Base-by-base conservation (phyloP, 2,329 filamentous ascomycete genomes). In the Fusarium verrucosum region DNA sequence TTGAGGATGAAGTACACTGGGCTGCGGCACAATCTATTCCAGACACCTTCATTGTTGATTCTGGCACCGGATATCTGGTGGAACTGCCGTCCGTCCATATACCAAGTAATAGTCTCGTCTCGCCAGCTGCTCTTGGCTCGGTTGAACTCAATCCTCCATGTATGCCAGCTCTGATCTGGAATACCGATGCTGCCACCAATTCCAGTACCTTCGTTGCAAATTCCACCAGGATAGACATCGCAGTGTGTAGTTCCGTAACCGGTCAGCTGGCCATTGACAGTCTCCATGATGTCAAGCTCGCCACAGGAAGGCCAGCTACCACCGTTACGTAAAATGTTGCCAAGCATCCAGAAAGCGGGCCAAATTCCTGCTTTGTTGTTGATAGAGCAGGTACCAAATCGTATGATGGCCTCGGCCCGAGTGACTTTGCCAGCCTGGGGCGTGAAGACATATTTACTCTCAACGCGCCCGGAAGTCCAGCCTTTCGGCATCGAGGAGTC, bases 1-100 rank as follows among this genome's bases (percentile, higher is more conserved):
- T 86, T 85, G 51, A 85, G 71, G 43, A 85, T 79, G 46, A 85
- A 73, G 62, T 81, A 83, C 68, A 83, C 65, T 2, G 82, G 78
- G 46, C 76, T 80, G 64, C 82, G 82, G 8, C 81, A 80, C 33
- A 86, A 70, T 1, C 77, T 74, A 3, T 66, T 75, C 83, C 83
- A 86, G 11, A 81, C 74, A 2, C 68, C 69, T 54, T 78, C 69
- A 53, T 83, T 79, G 32, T 75, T 76, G 45, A 85, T 77, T 13
- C 77, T 70, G 3, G 71, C 69, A 3, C 82, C 83, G 4, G 74
- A 75, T 25, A 85, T 68, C 45, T 77, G 77, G 28, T 78, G 76
- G 67, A 78, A 84, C 25, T 75, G 73, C 3, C 60, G 57, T n/a
- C 80, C 82, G 25, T 85, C 81, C 40, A 80, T 54, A 53, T 77